Base-by-base conservation (phyloP, 345 rosid genomes). In the Dovyalis caffra region DNA sequence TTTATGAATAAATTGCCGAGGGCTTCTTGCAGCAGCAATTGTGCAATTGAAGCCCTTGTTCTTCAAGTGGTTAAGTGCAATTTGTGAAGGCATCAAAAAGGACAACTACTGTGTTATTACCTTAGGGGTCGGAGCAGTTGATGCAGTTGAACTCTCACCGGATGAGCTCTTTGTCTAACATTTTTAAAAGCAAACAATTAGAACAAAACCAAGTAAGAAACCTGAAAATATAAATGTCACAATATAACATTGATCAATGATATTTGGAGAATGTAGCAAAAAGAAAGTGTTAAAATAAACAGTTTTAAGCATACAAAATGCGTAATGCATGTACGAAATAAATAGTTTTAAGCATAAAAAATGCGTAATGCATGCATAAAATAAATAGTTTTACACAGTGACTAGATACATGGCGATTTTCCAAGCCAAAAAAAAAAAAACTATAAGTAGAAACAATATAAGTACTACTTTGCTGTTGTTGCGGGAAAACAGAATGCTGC, bases 111-210 rank as follows among this genome's bases (percentile, higher is more conserved):
- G 10, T 38, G 16, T 1, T 29, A 68, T 81, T 56, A 86, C 97
- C 88, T 78, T 87, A 64, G 76, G 25, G 79, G 89, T 63, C 51
- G 87, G 75, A n/a, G 83, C 86, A 77, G 87, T 72, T 70, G 91
- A 83, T 61, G 87, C 75, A 74, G 87, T 76, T 74, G 97, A 87
- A 7, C 86, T 80, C 73, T 88, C 92, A 38, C 87, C 77, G 35
- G 93, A 75, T 29, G 91, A 67, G 83, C 81, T 83, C 85, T 92
- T 92, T 75, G 32, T 87, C 95, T 92, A 73, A 74, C 56, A 83
- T 76, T 56, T 63, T 73, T 40, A 5, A 53, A 69, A 69, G 40
- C 69, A 74, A 26, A 63, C 49, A n/a, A 25, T 65, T 26, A 35
- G 20, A 66, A 64, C 18, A 69, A 60, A 49, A 0, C 20, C 8